These are phyloP conservation scores for Umbilicaria muhlenbergii DNA, from an alignment of 495 filamentous ascomycete genomes.

Conservation along the genomic window DNA sequence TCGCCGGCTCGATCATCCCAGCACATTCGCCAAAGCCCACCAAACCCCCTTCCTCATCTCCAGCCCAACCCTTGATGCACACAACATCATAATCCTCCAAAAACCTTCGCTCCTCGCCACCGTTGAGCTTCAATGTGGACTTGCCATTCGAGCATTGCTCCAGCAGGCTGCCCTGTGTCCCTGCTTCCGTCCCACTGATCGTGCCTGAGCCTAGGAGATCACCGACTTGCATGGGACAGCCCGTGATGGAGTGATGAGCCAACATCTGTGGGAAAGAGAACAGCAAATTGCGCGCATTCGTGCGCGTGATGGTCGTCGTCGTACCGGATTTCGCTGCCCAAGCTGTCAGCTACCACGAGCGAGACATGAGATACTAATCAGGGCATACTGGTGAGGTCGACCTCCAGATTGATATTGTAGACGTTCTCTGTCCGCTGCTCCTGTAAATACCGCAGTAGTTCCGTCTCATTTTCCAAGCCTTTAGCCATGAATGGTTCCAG, in stretches of 20 bases:
- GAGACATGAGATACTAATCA: background rate
- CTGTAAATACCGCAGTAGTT: constrained; percentile 52
- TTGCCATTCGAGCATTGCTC: constrained; percentile 63
- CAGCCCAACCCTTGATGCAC: constrained; percentile 51
- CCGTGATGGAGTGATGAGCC: constrained; percentile 75
- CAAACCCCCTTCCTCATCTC: constrained; percentile 34
- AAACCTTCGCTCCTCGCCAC: constrained; percentile 58
- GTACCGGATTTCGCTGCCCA: constrained; percentile 35
- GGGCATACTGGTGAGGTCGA: constrained; percentile 51
- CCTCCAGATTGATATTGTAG: constrained; percentile 61
- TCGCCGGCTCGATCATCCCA: constrained; percentile 20
- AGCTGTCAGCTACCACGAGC: constrained; percentile 2
- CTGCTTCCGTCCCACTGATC: constrained; percentile 54
- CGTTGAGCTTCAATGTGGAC: constrained; percentile 45
- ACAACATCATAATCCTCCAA: constrained; percentile 76
- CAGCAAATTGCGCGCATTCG: constrained; percentile 56
- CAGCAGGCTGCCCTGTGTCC: constrained; percentile 57
- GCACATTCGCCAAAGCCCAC: constrained; percentile 64
- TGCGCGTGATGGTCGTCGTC: constrained; percentile 47
- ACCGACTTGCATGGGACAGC: constrained; percentile 67
- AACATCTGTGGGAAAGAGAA: constrained; percentile 94
- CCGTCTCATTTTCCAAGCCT: constrained; percentile 47
- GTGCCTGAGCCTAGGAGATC: constrained; percentile 84
- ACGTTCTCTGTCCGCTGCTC: constrained; percentile 46
- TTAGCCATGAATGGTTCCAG: constrained; percentile 51